phyloP scores from a whole-genome alignment of 2,329 filamentous ascomycete genomes.

The Beauveria sp. region DNA sequence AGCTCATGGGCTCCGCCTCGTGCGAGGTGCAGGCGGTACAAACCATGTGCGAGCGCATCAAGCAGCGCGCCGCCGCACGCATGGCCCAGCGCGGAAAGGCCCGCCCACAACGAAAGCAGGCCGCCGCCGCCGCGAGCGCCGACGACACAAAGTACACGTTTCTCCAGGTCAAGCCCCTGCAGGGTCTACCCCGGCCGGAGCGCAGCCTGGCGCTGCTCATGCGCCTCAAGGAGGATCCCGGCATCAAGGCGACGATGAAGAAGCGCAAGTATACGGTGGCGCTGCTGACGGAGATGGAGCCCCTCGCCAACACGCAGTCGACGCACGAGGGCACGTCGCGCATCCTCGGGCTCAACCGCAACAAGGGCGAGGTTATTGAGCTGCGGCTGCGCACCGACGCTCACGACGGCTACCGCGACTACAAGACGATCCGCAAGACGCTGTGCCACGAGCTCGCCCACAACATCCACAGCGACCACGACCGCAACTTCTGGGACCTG shows the following conservation, averaged over 20 bases:
- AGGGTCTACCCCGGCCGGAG: constrained; percentile 68
- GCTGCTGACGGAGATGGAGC: constrained; percentile 92
- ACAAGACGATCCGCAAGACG: constrained; percentile 83
- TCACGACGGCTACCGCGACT: constrained; percentile 89
- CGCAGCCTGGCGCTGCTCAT: constrained; percentile 65
- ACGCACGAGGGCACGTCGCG: constrained; percentile 67
- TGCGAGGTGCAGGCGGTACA: constrained; percentile 51
- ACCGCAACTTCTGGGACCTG: constrained; percentile 82
- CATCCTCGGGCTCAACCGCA: constrained; percentile 80
- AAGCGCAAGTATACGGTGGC: constrained; percentile 79
- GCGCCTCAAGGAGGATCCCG: constrained; percentile 72
- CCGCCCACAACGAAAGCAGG: constrained; percentile 14
- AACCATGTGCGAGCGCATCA: constrained; percentile 39
- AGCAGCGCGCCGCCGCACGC: constrained; percentile 38
- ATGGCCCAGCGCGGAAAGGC: constrained; percentile 23
- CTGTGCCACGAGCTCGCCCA: constrained; percentile 93
- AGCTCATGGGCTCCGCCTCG: constrained; percentile 55
- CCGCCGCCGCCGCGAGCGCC: constrained; percentile 26
- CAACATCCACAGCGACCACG: constrained; percentile 80
- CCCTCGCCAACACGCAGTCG: constrained; percentile 63
- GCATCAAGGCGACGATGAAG: constrained; percentile 76
- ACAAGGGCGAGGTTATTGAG: constrained; percentile 84
- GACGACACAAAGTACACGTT: constrained; percentile 75
- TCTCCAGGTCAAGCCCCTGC: constrained; percentile 64
- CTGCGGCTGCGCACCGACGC: constrained; percentile 85